A percentile compares a stretch with the other conserved stretches of the same genome.
phyloP scores from a whole-genome alignment of 345 rosid genomes.

The Lepidium africanum region DNA sequence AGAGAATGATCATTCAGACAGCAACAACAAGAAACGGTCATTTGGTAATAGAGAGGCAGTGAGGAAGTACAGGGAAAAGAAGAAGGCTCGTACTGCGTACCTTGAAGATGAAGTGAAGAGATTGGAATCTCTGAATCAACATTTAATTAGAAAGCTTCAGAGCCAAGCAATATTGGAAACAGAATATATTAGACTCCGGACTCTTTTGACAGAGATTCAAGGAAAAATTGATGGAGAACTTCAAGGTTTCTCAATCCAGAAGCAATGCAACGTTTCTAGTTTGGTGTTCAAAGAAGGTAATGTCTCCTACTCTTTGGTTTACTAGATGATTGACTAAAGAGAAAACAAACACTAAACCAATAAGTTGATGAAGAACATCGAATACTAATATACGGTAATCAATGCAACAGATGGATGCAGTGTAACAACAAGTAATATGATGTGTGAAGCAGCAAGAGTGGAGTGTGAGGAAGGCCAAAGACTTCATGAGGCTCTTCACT shows the following conservation, averaged over 20 bases:
- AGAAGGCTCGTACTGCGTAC: slow-evolving; percentile 63
- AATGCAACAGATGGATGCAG: slow-evolving; percentile 17
- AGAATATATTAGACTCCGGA: slow-evolving; percentile 43
- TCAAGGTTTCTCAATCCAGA: slow-evolving; percentile 26
- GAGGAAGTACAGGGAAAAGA: slow-evolving; percentile 70
- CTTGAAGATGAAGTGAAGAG: slow-evolving; percentile 72
- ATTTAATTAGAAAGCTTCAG: slow-evolving; percentile 44
- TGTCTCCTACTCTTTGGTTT: neutral
- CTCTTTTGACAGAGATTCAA: slow-evolving; percentile 41
- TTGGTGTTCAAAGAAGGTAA: slow-evolving; percentile 32
- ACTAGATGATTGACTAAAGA: neutral
- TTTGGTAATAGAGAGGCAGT: slow-evolving; percentile 74
- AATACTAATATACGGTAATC: neutral
- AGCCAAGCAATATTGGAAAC: slow-evolving; percentile 47
- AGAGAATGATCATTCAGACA: slow-evolving; percentile 32
- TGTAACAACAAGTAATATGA: neutral
- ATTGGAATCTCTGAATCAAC: slow-evolving; percentile 37
- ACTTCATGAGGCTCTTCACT: slow-evolving; percentile 6
- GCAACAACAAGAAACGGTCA: slow-evolving; percentile 31
- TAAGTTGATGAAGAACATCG: no score
- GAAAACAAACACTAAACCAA: no score
- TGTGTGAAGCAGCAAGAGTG: slow-evolving; percentile 14
- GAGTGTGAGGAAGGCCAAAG: slow-evolving; percentile 12
- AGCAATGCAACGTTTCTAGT: slow-evolving; percentile 22
- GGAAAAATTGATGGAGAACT: slow-evolving; percentile 49